Evolutionary conservation across 2,329 filamentous ascomycete genomes (phyloP), one percentile per base, ranked within the genome.

Genomic region (Paraconiothyrium sp.): DNA sequence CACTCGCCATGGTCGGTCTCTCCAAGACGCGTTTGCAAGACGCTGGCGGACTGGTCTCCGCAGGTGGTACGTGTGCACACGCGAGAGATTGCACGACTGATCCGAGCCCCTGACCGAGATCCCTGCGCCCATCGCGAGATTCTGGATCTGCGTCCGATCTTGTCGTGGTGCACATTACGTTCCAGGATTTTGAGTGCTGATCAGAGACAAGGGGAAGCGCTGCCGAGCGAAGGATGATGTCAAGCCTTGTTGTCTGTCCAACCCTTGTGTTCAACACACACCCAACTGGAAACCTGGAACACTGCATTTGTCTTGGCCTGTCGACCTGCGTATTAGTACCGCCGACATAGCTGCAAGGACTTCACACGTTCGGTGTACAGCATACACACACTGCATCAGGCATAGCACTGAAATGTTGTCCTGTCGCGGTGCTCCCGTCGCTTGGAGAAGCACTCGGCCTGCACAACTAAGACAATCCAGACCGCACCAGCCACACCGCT

Each of bases 71-170:
- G 30, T 48, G 50, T 44, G 22, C 22, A 13, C 20, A 16, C 34
- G 51, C 16, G 22, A 22, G 49, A 52, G 34, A 52, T 39, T 52
- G 49, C 49, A 52, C n/a, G 8, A 20, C 27, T 46, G 52, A 44
- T 32, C 34, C 52, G 39, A 44, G 24, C 37, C 13, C 22, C 16
- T 35, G 35, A n/a, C 35, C 50, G 24, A 41, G 1, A 54, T 46
- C 52, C 52, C 52, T 55, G 52, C 52, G 52, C 39, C 52, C 39
- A 46, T 55, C 52, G 52, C 52, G 39, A 55, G 24, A 34, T 55
- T 32, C 20, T 11, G 39, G 5, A 44, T 55, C 52, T 22, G 24
- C 24, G 39, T 20, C 51, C 51, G 37, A 54, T 43, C 51, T 54
- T 22, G 52, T 46, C 52, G 7, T 16, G 16, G 39, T 37, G 49